Evolutionary conservation across 306 rosid species (phyloP).

Genomic region (Dryas alaskensis): DNA sequence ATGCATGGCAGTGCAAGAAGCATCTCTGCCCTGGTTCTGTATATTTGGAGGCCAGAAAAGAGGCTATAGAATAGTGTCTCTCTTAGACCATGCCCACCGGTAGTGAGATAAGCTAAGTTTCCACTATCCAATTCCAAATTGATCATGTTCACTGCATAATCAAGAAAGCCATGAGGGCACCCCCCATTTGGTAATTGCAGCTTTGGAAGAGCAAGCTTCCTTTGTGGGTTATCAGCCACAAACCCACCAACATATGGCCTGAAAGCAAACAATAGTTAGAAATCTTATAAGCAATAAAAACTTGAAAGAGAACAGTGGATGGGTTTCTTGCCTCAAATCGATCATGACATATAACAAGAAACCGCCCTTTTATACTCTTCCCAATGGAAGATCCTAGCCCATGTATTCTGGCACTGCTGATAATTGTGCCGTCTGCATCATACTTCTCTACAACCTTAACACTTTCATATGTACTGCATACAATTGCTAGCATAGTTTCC

Average conservation of each 20-base stretch:
- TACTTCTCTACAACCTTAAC: conserved; percentile 67
- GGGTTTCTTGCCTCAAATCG: conserved; percentile 63
- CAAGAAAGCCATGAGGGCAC: conserved; percentile 74
- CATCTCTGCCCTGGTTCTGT: conserved; percentile 69
- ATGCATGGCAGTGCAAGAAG: conserved; percentile 72
- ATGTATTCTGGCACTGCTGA: conserved; percentile 52
- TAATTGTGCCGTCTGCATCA: conserved; percentile 54
- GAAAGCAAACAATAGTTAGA: conserved; percentile 26
- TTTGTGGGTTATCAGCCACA: conserved; percentile 62
- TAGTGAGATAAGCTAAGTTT: conserved; percentile 46
- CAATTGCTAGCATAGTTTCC: conserved; percentile 80
- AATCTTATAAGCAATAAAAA: not conserved
- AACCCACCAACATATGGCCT: conserved; percentile 73
- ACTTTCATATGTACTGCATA: conserved; percentile 62
- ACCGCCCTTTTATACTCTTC: conserved; percentile 61
- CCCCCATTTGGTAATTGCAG: conserved; percentile 68
- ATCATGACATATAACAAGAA: conserved; percentile 62
- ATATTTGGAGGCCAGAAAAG: conserved; percentile 67
- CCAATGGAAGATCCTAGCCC: conserved; percentile 65
- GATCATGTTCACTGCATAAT: conserved; percentile 83
- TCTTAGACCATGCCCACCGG: conserved; percentile 73
- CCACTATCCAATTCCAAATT: conserved; percentile 56
- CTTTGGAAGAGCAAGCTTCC: conserved; percentile 66
- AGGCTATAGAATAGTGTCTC: conserved; percentile 76
- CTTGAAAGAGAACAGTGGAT: conserved; percentile 14